Evolutionary conservation across 2,329 filamentous ascomycete species (phyloP), one percentile per base, ranked within the genome.

Genomic region (Aspergillus novofumigatus): DNA sequence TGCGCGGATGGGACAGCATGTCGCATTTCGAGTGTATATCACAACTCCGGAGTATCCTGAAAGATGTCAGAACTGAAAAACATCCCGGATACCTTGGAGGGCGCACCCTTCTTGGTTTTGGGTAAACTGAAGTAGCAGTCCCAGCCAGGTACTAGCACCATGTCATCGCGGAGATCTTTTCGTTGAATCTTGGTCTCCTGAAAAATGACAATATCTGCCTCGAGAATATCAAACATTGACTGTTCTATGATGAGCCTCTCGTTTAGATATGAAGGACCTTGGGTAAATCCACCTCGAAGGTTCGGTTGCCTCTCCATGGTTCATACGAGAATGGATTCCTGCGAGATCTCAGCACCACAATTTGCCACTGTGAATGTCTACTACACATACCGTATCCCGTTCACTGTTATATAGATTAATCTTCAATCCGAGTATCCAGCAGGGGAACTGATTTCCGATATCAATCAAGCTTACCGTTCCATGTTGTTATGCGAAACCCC

Each of bases 111-210:
- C 74, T 97, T 97, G 69, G 95, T 83, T 70, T 88, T 91, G 0
- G 94, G 94, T 25, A 99, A 80, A 71, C 92, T 97, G 76, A 97
- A 97, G 75, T 88, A 96, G 62, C 92, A 92, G 71, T 99, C 94
- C 93, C 93, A 99, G 11, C 94, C 94, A 0, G 90, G 86, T 0
- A 97, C 86, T 35, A 97, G 79, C 9, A 97, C 92, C 91, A 97
- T 97, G 66, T 97, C 94, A 80, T 97, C 94, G 44, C 81, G 83
- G 1, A 99, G 79, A 65, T 97, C 92, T 71, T 96, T 96, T 56
- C 89, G 84, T 70, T 97, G 94, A 44, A 97, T 97, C 76, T 97
- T 99, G 47, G 91, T 87, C 75, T 97, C 94, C 73, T 99, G 94
- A 80, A 97, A 92, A 57, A 97, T 83, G 20, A 97, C 86, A 62